Base-by-base conservation (phyloP, 805 yeast genomes). In the Saccharomycopsis selenospora region DNA sequence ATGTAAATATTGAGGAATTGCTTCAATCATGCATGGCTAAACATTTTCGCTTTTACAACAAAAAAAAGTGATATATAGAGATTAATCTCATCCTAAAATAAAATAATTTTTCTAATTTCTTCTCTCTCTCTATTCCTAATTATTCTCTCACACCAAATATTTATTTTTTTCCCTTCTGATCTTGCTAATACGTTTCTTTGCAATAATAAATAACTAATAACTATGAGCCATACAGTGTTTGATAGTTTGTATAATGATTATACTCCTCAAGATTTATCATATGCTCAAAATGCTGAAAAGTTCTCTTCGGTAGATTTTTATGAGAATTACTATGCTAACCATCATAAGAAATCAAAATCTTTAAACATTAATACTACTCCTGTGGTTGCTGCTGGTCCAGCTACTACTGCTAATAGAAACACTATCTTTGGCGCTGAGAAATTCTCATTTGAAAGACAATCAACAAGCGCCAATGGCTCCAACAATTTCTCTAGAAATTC, bases 321-420 rank as follows among this genome's bases (percentile, higher is more conserved):
- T 33, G 38, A 33, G 38, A 33, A 33, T 14, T 33, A 33, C 38
- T 33, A 33, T 33, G 38, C 38, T 20, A 33, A 33, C 10, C 38
- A 33, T 20, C 38, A 33, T 20, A 33, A 33, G 18, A 33, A 33
- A 33, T 33, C 38, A 4, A 33, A 33, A 20, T 33, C 38, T 14
- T 14, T 20, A 5, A 20, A 20, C 11, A 27, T 20, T 14, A 17
- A 10, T 17, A 17, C 38, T 6, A n/a, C 33, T n/a, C 33, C 33
- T 10, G 33, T 28, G 33, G 33, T 10, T 10, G n/a, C n/a, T n/a
- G 13, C n/a, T n/a, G 10, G 33, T n/a, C 33, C 33, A 28, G 33
- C 10, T 10, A n/a, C 10, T n/a, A n/a, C 33, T n/a, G 13, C 33
- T 10, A 28, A 28, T 10, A 33, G 38, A 33, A 33, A 33, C 17